Base-by-base conservation (phyloP, 805 yeast species). In the Brettanomyces sp. region DNA sequence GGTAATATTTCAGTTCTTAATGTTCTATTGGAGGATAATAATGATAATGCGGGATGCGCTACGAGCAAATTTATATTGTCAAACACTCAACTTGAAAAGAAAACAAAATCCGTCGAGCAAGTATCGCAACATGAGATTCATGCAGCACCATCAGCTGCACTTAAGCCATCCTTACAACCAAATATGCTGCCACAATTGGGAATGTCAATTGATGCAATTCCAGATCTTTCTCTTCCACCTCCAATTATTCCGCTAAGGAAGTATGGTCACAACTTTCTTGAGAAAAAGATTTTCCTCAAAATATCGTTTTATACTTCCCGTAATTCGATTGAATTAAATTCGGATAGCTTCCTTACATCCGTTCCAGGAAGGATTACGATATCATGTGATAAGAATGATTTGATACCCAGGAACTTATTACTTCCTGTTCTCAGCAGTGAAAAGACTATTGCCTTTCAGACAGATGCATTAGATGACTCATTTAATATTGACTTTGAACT, bases 221-320 rank as follows among this genome's bases (percentile, higher is more conserved):
- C 99, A 0, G 96, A 88, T 56, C 73, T 93, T 42, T 79, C 89
- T 22, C 70, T 93, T 47, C 99, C 99, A 0, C 99, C 99, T 1
- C 99, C 99, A 3, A 87, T 93, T 45, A 79, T 93, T 43, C 99
- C 99, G 0, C 68, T 93, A 45, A 74, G 96, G 56, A 78, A 95
- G 56, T 93, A 93, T 60, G 99, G 99, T 13, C 99, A 93, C 64
- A 93, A 88, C 62, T 93, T 89, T 68, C 67, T 93, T 57, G 98
- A 93, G 59, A 86, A 85, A 60, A 88, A 87, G 62, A 87, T 87
- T 4, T 79, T 89, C 50, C 73, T 93, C 30, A 95, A 90, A 59
- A 66, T 93, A 39, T 73, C 77, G 2, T 82, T 89, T 55, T 79
- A 80, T 39, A 66, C 70, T 34, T 69, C 68, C 43, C 60, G 72